Percentiles rank a stretch among this genome's conserved stretches.
phyloP scores from a whole-genome alignment of 2,329 filamentous ascomycete genomes.

The Fusarium scirpi region DNA sequence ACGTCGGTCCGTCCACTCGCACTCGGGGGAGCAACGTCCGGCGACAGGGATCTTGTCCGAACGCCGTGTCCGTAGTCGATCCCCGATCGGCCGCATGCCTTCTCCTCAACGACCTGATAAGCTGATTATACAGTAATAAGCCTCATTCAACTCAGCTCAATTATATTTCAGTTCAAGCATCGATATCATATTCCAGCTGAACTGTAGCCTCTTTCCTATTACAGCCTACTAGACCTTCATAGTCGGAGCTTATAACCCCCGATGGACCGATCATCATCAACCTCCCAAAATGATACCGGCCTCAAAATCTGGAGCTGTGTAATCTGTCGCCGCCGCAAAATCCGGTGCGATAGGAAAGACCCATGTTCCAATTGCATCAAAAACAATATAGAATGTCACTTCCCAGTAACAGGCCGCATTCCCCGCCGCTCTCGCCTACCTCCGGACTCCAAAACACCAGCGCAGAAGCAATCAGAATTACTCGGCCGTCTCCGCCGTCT shows the following conservation, averaged over 20 bases:
- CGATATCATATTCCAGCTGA: not conserved
- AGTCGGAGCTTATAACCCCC: conserved; percentile 33
- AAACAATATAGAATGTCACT: conserved; percentile 48
- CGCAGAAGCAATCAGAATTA: conserved; percentile 49
- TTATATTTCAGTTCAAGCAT: not conserved
- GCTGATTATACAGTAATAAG: not conserved
- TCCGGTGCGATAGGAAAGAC: conserved; percentile 48
- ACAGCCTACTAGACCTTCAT: not conserved
- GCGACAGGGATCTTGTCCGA: conserved; percentile 43
- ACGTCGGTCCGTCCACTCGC: not conserved
- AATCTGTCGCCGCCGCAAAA: conserved; percentile 49
- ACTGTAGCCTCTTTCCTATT: not conserved
- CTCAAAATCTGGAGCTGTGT: conserved; percentile 51
- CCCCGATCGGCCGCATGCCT: conserved; percentile 20
- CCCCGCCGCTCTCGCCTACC: conserved; percentile 44
- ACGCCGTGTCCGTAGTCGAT: conserved; percentile 48
- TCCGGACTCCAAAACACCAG: conserved; percentile 31
- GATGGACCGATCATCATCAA: conserved; percentile 31
- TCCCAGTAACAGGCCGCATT: conserved; percentile 49
- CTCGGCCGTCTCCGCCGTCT: conserved; percentile 47
- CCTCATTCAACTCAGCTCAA: not conserved
- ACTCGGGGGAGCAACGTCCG: conserved; percentile 8
- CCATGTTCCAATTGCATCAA: conserved; percentile 48
- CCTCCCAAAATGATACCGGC: conserved; percentile 11
- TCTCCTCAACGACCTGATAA: not conserved